A percentile compares a stretch with the other conserved stretches of the same genome.
Evolutionary conservation across 2,329 filamentous ascomycete species (phyloP).

Genomic region (Penicillium palitans): DNA sequence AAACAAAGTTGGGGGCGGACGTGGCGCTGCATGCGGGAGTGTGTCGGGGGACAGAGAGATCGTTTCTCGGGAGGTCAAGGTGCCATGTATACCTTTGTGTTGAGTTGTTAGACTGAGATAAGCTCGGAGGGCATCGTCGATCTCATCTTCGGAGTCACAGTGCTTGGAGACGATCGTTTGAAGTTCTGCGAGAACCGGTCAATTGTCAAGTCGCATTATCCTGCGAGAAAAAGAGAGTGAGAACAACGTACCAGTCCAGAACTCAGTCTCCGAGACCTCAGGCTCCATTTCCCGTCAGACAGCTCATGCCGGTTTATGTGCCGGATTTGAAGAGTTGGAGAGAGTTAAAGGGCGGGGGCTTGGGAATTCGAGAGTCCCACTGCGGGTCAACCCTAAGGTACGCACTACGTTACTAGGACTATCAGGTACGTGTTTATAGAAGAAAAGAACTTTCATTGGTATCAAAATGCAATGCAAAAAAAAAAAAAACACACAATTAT

Average conservation of each 20-base stretch:
- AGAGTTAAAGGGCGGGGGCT: constrained; percentile 20
- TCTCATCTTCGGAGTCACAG: constrained; percentile 62
- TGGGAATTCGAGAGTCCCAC: constrained; percentile 22
- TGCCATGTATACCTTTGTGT: constrained; percentile 58
- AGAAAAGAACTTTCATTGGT: constrained; percentile 22
- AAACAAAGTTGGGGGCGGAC: background rate
- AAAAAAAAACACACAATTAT: constrained; percentile 13
- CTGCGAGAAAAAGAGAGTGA: background rate
- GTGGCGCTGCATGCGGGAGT: background rate
- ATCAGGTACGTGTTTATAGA: background rate
- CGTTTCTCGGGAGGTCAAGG: background rate
- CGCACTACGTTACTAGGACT: background rate
- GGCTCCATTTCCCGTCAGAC: constrained; percentile 59
- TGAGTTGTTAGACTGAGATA: constrained; percentile 78
- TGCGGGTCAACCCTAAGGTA: constrained; percentile 15
- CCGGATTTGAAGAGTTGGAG: constrained; percentile 23
- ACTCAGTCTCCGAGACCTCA: constrained; percentile 74
- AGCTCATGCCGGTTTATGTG: constrained; percentile 37
- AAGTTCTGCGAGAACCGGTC: constrained; percentile 54
- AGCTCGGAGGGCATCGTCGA: constrained; percentile 82
- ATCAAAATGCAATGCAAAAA: constrained; percentile 20
- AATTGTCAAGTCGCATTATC: constrained; percentile 14
- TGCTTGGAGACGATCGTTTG: constrained; percentile 62
- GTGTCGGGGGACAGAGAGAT: background rate
- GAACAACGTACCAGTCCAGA: constrained; percentile 74